Evolutionary conservation across 139 green algal genomes (phyloP).

Genomic region (Picochlorum sp.): DNA sequence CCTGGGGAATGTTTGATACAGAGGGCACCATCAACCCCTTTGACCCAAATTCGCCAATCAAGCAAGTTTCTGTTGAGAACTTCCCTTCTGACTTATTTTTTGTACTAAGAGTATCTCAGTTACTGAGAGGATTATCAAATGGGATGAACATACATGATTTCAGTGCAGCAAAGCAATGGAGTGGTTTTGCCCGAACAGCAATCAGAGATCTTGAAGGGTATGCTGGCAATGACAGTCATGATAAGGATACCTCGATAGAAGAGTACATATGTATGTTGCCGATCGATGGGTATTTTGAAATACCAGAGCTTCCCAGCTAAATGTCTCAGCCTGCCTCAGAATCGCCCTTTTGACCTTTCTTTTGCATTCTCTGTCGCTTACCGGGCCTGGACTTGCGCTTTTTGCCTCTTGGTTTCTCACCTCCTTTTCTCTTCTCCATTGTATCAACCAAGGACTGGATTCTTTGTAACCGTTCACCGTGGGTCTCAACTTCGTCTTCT

Average conservation of each 20-base stretch:
- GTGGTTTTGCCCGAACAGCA: slow-evolving; percentile 44
- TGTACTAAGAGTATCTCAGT: slow-evolving; percentile 79
- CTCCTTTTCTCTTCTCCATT: neutral
- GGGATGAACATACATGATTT: slow-evolving; percentile 79
- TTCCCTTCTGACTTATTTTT: slow-evolving; percentile 96
- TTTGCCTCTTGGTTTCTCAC: neutral
- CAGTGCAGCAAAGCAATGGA: slow-evolving; percentile 63
- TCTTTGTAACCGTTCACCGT: neutral
- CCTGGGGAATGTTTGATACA: slow-evolving; percentile 93
- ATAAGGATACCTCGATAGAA: neutral
- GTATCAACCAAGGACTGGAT: neutral
- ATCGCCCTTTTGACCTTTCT: neutral
- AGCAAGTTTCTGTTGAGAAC: slow-evolving; percentile 63
- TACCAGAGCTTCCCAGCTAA: neutral
- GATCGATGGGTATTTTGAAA: neutral
- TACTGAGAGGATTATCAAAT: slow-evolving; percentile 72
- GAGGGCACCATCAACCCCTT: slow-evolving; percentile 78
- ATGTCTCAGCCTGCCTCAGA: neutral
- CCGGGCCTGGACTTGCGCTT: neutral
- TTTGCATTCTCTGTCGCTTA: neutral
- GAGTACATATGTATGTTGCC: neutral
- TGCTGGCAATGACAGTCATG: neutral
- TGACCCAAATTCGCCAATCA: slow-evolving; percentile 71
- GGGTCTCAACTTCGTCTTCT: neutral
- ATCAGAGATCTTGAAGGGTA: slow-evolving; percentile 22